Percentiles rank a stretch among this genome's conserved stretches.
Evolutionary conservation across 306 rosid species (phyloP).

Genomic region (Arachis hypogaea): DNA sequence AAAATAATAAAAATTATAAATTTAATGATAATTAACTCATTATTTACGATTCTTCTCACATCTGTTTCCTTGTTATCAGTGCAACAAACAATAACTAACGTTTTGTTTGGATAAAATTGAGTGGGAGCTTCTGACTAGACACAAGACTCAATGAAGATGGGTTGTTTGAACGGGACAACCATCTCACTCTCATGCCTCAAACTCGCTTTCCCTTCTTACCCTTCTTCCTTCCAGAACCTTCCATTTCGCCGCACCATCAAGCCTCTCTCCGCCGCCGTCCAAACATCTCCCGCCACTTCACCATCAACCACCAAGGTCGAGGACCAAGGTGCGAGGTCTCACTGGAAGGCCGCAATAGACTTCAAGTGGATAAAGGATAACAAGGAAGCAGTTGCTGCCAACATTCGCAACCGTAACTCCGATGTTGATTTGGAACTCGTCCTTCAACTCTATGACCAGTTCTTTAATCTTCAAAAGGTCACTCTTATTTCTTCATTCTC

Average conservation of each 20-base stretch:
- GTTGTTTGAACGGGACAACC: slow-evolving; percentile 55
- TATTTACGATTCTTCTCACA: too few species aligned
- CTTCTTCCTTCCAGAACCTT: slow-evolving; percentile 35
- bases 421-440: slow-evolving; percentile 80
- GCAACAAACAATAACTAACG: too few species aligned
- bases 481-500: slow-evolving; percentile 31
- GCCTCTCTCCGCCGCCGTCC: slow-evolving; percentile 56
- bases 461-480: slow-evolving; percentile 86
- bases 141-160: neutral
- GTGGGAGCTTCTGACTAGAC: neutral
- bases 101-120: slow-evolving; percentile 17
- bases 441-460: slow-evolving; percentile 71
- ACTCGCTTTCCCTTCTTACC: slow-evolving; percentile 44
- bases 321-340: slow-evolving; percentile 66
- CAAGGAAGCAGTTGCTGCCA: slow-evolving; percentile 74
- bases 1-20: too few species aligned
- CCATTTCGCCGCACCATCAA: slow-evolving; percentile 42
- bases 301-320: slow-evolving; percentile 41
- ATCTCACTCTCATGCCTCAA: slow-evolving; percentile 45
- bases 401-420: slow-evolving; percentile 74
- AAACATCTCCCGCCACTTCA: slow-evolving; percentile 41
- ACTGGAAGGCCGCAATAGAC: slow-evolving; percentile 89
- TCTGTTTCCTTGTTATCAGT: too few species aligned
- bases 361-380: slow-evolving; percentile 97
- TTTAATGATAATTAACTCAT: too few species aligned